These are phyloP conservation scores for Bacterosira constricta DNA, from an alignment of 108 stramenopile genomes.

Conservation along the genomic window DNA sequence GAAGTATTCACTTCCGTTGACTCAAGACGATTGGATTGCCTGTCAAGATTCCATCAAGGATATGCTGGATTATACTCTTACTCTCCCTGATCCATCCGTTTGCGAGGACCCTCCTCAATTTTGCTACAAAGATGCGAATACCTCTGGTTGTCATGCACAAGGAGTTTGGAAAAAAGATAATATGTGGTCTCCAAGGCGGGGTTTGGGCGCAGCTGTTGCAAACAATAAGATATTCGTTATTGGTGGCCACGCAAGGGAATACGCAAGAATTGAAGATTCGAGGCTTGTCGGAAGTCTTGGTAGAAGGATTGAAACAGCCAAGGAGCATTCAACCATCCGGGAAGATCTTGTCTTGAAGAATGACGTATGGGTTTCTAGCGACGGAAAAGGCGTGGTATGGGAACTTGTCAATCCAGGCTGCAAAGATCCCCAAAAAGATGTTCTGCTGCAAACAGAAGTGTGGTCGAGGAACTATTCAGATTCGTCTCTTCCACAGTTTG, in stretches of 20 bases:
- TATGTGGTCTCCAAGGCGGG: conserved; percentile 80
- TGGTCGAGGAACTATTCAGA: conserved; percentile 41
- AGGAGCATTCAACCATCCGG: conserved; percentile 47
- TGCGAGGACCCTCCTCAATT: conserved; percentile 36
- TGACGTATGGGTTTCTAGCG: conserved; percentile 77
- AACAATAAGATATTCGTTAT: conserved; percentile 62
- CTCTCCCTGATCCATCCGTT: conserved; percentile 24
- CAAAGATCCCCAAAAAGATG: conserved; percentile 51
- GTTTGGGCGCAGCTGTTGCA: conserved; percentile 58
- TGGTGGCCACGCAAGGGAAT: conserved; percentile 78
- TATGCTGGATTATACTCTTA: conserved; percentile 17
- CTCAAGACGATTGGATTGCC: conserved; percentile 78
- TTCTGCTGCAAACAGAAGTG: conserved; percentile 52
- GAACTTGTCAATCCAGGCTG: conserved; percentile 74
- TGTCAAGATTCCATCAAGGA: conserved; percentile 61
- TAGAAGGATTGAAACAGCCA: conserved; percentile 39
- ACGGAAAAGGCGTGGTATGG: conserved; percentile 63
- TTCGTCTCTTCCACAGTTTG: conserved; percentile 16
- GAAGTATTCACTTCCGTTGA: conserved; percentile 20
- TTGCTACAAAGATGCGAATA: conserved; percentile 26
- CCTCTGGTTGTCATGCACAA: conserved; percentile 37
- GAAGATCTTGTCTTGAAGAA: conserved; percentile 67
- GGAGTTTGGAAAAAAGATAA: conserved; percentile 60
- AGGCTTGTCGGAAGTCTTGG: conserved; percentile 63
- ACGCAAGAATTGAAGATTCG: conserved; percentile 46